Evolutionary conservation across 495 filamentous ascomycete species (phyloP).

Genomic region (Hypoxylon cercidicola): DNA sequence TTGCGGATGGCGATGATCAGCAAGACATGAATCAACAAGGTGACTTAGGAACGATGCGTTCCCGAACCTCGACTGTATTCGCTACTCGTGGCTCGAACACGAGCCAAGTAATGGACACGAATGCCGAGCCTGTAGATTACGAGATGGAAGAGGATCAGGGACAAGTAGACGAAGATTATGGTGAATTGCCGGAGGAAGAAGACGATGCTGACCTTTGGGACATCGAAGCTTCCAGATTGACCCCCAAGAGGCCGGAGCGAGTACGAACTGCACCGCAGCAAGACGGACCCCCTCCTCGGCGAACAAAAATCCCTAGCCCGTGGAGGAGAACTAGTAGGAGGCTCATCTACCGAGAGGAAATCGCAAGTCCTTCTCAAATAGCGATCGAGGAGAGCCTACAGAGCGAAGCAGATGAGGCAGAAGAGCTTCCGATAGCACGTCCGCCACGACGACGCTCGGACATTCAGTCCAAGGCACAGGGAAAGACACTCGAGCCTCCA

Average conservation of each 20-base stretch:
- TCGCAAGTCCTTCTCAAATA: conserved; percentile 48
- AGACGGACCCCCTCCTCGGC: conserved; percentile 42
- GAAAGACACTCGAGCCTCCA: conserved; percentile 8
- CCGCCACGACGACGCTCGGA: conserved; percentile 21
- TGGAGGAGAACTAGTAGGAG: conserved; percentile 52
- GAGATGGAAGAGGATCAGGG: conserved; percentile 23
- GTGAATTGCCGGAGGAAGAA: conserved; percentile 35
- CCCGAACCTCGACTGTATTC: conserved; percentile 16
- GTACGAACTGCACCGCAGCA: conserved; percentile 35
- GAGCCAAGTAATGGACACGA: neutral
- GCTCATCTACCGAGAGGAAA: conserved; percentile 46
- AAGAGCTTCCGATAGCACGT: conserved; percentile 22
- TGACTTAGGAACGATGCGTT: conserved; percentile 17
- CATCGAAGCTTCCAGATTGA: conserved; percentile 55
- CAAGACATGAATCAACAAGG: conserved; percentile 10
- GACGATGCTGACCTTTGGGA: conserved; percentile 59
- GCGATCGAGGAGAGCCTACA: conserved; percentile 46
- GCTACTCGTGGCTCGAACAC: conserved; percentile 14
- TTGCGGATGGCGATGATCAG: conserved; percentile 29
- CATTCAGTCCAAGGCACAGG: conserved; percentile 20
- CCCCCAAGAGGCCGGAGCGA: conserved; percentile 45
- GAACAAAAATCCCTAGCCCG: conserved; percentile 56
- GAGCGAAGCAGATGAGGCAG: conserved; percentile 44
- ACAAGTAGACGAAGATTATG: conserved; percentile 23
- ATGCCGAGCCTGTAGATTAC: conserved; percentile 12